Evolutionary conservation across 176 grass and related monocot species (phyloP), one percentile per base, ranked within the genome.

Genomic region (Leersia perrieri): DNA sequence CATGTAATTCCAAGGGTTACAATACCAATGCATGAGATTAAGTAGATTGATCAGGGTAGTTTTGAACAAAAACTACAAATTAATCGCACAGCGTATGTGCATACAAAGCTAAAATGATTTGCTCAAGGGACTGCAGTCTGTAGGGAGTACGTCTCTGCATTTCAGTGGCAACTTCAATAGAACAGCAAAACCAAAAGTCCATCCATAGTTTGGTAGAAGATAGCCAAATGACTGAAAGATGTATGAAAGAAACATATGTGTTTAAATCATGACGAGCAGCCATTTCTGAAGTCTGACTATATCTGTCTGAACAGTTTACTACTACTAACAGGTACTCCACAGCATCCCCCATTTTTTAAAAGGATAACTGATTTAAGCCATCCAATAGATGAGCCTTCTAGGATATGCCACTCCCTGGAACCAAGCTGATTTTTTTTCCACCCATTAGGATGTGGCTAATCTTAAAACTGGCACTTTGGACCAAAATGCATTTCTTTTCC

Each of bases 241-340:
- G 26, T 51, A 39, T 61, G 10, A 27, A 38, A 31, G 69, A 4
- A 14, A 10, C 3, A 9, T 20, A 41, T 36, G 13, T 7, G 9
- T 49, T 36, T 53, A 68, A 62, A 63, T 40, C 58, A 80, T 11
- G 16, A 3, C 49, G 38, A 53, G n/a, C 30, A 75, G 41, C 32
- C 41, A 51, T 80, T 84, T 70, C 55, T 25, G 3, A 69, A 55
- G 79, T 63, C 68, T 31, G 5, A 75, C 53, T 53, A 63, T 11
- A 47, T 64, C 35, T 72, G 33, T 14, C 33, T 55, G 40, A 49
- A 38, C 64, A 34, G 18, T 76, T 40, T 32, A 70, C 31, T 62
- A 23, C 7, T 32, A 70, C 31, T 62, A 23, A 3, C 15, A 45
- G 6, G 15, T 29, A 34, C 29, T 61, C 33, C 61, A 80, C 22